Evolutionary conservation across 208 protist species (phyloP).

Genomic region (Leishmania major): DNA sequence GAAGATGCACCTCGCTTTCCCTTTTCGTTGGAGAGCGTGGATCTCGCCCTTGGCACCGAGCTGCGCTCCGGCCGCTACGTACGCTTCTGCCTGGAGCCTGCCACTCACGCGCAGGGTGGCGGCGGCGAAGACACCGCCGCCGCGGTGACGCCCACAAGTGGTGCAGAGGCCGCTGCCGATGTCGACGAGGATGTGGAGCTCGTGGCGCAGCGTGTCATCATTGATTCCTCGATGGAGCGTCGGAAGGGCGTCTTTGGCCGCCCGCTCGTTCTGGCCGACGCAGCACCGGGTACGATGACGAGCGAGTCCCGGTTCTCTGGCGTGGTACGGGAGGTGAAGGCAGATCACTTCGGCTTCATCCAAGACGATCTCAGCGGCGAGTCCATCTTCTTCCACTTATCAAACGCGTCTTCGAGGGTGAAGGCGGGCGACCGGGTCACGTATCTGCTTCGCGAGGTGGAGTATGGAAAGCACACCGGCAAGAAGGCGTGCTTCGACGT

Average conservation of each 20-base stretch:
- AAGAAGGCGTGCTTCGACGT: constrained; percentile 74
- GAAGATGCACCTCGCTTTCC: constrained; percentile 59
- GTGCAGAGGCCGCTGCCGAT: not conserved
- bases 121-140: not conserved
- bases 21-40: constrained; percentile 50
- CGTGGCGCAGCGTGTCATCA: constrained; percentile 40
- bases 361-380: constrained; percentile 62
- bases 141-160: not conserved
- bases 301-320: constrained; percentile 45
- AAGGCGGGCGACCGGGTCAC: constrained; percentile 57
- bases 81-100: constrained; percentile 61
- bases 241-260: constrained; percentile 20
- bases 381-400: constrained; percentile 82
- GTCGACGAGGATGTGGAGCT: constrained; percentile 3
- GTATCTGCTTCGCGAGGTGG: constrained; percentile 63
- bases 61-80: constrained; percentile 58
- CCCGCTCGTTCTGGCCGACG: constrained; percentile 10
- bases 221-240: constrained; percentile 46
- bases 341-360: constrained; percentile 67
- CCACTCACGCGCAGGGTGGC: constrained; percentile 12
- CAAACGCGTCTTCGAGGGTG: constrained; percentile 31
- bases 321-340: constrained; percentile 53
- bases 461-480: constrained; percentile 62
- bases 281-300: constrained; percentile 22
- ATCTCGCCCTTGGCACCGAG: constrained; percentile 35